A percentile compares a stretch with the other conserved stretches of the same genome.
phyloP scores from a whole-genome alignment of 2,329 filamentous ascomycete genomes.

The Hortaea werneckii region DNA sequence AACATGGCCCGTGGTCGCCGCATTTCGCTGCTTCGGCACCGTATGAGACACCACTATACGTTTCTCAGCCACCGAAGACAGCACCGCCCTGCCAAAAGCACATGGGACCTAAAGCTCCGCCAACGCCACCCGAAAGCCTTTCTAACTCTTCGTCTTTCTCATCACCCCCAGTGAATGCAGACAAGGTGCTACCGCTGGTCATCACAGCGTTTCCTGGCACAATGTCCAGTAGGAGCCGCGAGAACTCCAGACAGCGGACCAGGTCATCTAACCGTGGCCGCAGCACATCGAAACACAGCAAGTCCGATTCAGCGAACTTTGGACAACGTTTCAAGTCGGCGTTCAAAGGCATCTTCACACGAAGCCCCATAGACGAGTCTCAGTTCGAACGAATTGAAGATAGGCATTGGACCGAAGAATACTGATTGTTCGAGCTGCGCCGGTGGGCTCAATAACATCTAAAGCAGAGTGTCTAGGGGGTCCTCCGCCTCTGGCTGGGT shows the following conservation, averaged over 20 bases:
- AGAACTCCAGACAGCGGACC: neutral
- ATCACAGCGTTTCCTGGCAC: slow-evolving; percentile 14
- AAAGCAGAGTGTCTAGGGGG: too few relatives aligned
- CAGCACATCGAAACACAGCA: neutral
- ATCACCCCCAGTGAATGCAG: neutral
- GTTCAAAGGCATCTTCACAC: slow-evolving; percentile 19
- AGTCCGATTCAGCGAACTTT: slow-evolving; percentile 3
- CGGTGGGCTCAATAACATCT: too few relatives aligned
- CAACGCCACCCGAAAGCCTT: slow-evolving; percentile 10
- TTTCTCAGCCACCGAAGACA: slow-evolving; percentile 4
- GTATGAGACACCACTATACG: slow-evolving; percentile 7
- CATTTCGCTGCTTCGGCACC: neutral
- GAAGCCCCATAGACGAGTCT: slow-evolving; percentile 14
- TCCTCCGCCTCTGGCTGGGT: too few relatives aligned
- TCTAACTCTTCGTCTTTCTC: slow-evolving; percentile 1
- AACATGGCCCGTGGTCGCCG: too few relatives aligned
- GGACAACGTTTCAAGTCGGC: slow-evolving; percentile 14
- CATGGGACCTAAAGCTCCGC: slow-evolving; percentile 3
- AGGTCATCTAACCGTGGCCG: neutral
- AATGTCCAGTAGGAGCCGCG: slow-evolving; percentile 10
- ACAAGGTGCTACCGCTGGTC: neutral
- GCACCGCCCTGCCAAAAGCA: slow-evolving; percentile 1
- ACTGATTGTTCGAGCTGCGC: slow-evolving; percentile 1
- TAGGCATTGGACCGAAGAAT: slow-evolving; percentile 23
- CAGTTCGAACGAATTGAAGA: slow-evolving; percentile 16